Evolutionary conservation across 768 basidiomycete species (phyloP), one percentile per base, ranked within the genome.

Genomic region (Boletellus emodensis): DNA sequence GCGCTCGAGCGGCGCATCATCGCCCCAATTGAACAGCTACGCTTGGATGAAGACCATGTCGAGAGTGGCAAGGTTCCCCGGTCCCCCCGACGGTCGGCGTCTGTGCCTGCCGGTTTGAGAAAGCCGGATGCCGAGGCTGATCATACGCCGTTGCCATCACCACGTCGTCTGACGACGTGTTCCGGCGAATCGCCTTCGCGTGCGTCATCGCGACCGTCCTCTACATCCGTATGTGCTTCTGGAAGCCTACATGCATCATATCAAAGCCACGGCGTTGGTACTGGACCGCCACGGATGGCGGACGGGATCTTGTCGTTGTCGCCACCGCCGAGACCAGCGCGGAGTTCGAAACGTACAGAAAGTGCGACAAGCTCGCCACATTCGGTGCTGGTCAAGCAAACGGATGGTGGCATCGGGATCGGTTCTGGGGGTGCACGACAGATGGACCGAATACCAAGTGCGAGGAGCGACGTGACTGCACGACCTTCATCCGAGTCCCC

Each of bases 11-110:
- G 75, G 48, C 78, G 79, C 53, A 85, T 84, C 59, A 61, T 85
- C 15, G 66, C 81, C 1, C 84, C 83, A 0, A 71, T 69, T 15
- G 81, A 85, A 56, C 69, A 85, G n/a, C 68, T 69, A 26, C 73
- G 72, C 39, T 61, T 79, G 43, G 63, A 68, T 9, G 54, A 64
- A 28, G 58, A 61, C 37, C 54, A 61, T 26, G 58, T 54, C n/a
- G 41, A 53, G 32, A 1, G 43, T 18, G 20, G 6, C 3, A 51
- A 46, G 4, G 22, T 39, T 18, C 34, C 56, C 1, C 50, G 36
- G 33, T 64, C 61, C 12, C 50, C 62, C 9, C 61, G 54, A 48
- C 54, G 57, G 48, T 42, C 52, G 15, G 40, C 33, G 3, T 67
- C 61, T 37, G 56, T 65, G 8, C 63, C 61, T 1, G 44, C 38